phyloP scores from a whole-genome alignment of 2,329 filamentous ascomycete species.

The Fusarium sp. region DNA sequence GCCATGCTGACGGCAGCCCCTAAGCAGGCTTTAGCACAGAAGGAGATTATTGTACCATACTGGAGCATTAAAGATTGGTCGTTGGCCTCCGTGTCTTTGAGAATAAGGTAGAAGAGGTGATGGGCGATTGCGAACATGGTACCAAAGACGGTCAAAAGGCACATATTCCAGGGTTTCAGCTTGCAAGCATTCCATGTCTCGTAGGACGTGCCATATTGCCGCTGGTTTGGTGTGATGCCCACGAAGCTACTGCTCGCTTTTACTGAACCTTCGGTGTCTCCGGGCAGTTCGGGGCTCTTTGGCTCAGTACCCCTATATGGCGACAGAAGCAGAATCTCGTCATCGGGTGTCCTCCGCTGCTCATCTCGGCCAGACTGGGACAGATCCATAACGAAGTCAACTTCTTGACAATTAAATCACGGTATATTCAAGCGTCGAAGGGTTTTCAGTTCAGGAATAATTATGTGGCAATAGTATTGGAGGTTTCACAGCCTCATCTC shows the following conservation, averaged over 20 bases:
- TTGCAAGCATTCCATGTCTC: neutral
- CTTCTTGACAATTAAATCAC: too few relatives aligned
- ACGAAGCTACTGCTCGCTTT: too few relatives aligned
- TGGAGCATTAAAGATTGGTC: slow-evolving; percentile 7
- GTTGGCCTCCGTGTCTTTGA: neutral
- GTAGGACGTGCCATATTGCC: neutral
- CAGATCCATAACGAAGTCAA: neutral
- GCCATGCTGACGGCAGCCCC: neutral
- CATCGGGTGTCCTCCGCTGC: neutral
- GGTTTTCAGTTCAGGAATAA: too few relatives aligned
- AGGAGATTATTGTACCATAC: slow-evolving; percentile 10
- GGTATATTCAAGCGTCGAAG: too few relatives aligned
- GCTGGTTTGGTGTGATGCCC: too few relatives aligned
- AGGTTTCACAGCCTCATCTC: too few relatives aligned
- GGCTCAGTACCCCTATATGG: too few relatives aligned
- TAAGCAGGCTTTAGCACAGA: slow-evolving; percentile 13
- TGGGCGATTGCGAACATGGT: neutral
- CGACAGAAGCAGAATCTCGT: neutral
- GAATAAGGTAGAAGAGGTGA: slow-evolving; percentile 1
- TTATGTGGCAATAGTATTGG: too few relatives aligned
- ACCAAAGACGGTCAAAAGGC: neutral
- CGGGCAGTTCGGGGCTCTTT: neutral
- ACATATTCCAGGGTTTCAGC: slow-evolving; percentile 11
- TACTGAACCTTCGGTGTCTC: too few relatives aligned
- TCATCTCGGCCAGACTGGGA: too few relatives aligned